These are phyloP conservation scores for Deinandra increscens DNA, from an alignment of 129 eudicot species.

Conservation along the genomic window DNA sequence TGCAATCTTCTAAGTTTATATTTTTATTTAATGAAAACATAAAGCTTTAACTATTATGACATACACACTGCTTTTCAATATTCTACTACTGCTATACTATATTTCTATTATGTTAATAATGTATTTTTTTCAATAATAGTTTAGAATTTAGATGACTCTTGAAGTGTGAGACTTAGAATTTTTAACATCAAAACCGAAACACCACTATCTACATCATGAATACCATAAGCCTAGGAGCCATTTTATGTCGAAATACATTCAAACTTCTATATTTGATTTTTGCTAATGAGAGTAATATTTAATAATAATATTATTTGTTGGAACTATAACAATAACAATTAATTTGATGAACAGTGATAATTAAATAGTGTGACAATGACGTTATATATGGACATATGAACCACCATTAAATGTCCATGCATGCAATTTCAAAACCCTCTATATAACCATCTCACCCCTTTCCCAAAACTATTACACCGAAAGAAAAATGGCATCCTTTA, in stretches of 20 bases:
- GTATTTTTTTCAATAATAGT: no score
- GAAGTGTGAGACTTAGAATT: no score
- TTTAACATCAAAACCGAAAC: no score
- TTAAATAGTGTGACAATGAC: slow-evolving; percentile 22
- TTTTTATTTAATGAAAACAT: no score
- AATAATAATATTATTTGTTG: not conserved
- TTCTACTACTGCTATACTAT: no score
- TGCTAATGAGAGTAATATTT: not conserved
- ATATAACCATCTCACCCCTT: slow-evolving; percentile 30
- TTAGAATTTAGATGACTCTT: no score
- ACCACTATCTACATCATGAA: no score
- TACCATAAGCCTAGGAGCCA: no score
- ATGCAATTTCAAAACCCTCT: slow-evolving; percentile 24
- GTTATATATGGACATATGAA: not conserved
- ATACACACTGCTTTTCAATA: no score
- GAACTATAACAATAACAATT: not conserved
- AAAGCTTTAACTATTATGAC: no score
- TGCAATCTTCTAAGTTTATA: no score
- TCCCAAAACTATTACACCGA: not conserved
- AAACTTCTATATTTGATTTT: not conserved
- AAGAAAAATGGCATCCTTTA: slow-evolving; percentile 36
- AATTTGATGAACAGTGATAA: slow-evolving; percentile 17
- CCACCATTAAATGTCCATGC: slow-evolving; percentile 26
- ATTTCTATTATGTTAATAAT: no score
- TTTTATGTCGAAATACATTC: not conserved